Evolutionary conservation across 164 flowering plant species (phyloP).

Genomic region (Aristolochia contorta): DNA sequence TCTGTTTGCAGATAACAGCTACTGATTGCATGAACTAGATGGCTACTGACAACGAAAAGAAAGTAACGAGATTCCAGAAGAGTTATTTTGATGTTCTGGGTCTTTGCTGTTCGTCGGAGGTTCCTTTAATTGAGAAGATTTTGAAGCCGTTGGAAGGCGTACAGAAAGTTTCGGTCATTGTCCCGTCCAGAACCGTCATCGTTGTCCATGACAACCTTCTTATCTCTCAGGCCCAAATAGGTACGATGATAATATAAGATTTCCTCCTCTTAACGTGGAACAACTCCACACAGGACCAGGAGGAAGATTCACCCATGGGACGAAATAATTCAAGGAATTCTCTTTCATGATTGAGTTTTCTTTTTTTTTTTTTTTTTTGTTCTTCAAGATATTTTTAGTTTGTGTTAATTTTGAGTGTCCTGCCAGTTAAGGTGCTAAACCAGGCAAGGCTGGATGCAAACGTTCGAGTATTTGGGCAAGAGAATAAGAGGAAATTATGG

Average conservation of each 20-base stretch:
- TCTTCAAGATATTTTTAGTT: not conserved
- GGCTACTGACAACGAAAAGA: conserved; percentile 11
- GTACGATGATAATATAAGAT: conserved; percentile 20
- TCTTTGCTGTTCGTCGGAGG: conserved; percentile 76
- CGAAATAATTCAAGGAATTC: too few species aligned
- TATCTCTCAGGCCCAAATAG: conserved; percentile 58
- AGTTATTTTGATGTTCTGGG: conserved; percentile 89
- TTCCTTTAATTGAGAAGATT: conserved; percentile 54
- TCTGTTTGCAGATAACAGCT: not conserved
- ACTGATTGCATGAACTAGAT: conserved; percentile 2
- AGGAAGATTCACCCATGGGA: too few species aligned
- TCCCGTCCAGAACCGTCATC: conserved; percentile 71
- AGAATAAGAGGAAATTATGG: conserved; percentile 41
- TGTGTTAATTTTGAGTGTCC: not conserved
- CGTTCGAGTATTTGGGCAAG: conserved; percentile 39
- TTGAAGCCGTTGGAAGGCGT: conserved; percentile 60
- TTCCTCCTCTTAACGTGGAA: too few species aligned
- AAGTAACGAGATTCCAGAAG: conserved; percentile 35
- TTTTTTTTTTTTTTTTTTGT: not conserved
- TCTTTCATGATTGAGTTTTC: too few species aligned
- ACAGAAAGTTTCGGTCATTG: conserved; percentile 51
- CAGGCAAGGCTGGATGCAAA: conserved; percentile 81
- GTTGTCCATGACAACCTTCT: conserved; percentile 64
- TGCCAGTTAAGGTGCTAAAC: conserved; percentile 70
- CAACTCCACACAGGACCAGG: too few species aligned